A percentile compares a stretch with the other conserved stretches of the same genome.
These are phyloP conservation scores for Aureobasidium sp. DNA, from an alignment of 2,329 filamentous ascomycete genomes.

Conservation along the genomic window DNA sequence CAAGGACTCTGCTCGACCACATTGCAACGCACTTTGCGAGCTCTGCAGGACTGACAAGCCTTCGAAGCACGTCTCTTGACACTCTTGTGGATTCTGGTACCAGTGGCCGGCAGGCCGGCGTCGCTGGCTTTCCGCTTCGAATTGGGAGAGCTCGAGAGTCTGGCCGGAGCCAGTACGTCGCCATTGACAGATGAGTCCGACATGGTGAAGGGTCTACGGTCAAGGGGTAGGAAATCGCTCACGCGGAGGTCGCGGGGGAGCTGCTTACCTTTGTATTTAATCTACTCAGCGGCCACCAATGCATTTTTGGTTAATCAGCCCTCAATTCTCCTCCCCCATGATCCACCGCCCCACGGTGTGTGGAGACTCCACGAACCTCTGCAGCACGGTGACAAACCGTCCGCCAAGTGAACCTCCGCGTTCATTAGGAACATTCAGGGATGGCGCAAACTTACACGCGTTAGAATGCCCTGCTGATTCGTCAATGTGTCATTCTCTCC, in stretches of 20 bases:
- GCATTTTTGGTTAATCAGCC: constrained; percentile 10
- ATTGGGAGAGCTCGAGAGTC: constrained; percentile 20
- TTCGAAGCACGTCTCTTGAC: constrained; percentile 84
- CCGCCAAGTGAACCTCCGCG: constrained; percentile 6
- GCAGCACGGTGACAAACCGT: constrained; percentile 5
- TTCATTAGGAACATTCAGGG: background rate
- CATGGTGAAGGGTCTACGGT: constrained; percentile 9
- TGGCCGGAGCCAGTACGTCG: background rate
- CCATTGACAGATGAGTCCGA: constrained; percentile 16
- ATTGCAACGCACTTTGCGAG: constrained; percentile 88
- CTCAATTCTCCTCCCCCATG: constrained; percentile 9
- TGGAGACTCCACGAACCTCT: constrained; percentile 11
- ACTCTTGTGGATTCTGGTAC: constrained; percentile 44
- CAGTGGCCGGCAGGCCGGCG: constrained; percentile 47
- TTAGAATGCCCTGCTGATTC: constrained; percentile 4
- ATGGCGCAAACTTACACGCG: constrained; percentile 7
- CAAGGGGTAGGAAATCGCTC: constrained; percentile 1
- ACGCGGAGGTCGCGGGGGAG: constrained; percentile 4
- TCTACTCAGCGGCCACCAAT: constrained; percentile 14
- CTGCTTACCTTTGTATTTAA: constrained; percentile 15
- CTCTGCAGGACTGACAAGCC: constrained; percentile 81
- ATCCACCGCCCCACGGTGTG: constrained; percentile 11
- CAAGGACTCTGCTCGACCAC: constrained; percentile 82
- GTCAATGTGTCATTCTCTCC: background rate
- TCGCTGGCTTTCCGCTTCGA: constrained; percentile 54